Evolutionary conservation across 495 filamentous ascomycete genomes (phyloP).

Genomic region (Aspergillus ellipticus): DNA sequence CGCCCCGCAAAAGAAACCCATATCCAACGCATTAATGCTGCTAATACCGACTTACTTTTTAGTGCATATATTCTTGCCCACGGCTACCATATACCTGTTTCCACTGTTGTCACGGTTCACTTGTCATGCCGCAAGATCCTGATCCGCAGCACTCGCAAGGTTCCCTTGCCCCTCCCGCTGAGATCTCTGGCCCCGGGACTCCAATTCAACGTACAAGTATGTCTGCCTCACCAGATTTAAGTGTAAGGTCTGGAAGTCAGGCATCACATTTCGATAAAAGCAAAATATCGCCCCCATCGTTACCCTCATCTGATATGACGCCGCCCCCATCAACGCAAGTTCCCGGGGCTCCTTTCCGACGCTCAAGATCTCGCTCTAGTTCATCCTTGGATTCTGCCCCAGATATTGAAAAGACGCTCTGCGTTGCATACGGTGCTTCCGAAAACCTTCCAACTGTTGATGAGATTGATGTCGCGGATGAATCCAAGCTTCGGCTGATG

Average conservation of each 20-base stretch:
- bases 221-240: slow-evolving; percentile 42
- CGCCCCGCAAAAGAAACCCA: slow-evolving; percentile 16
- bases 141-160: slow-evolving; percentile 28
- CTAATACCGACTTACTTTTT: slow-evolving; percentile 6
- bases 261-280: slow-evolving; percentile 31
- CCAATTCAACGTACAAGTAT: slow-evolving; percentile 33
- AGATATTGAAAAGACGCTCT: slow-evolving; percentile 53
- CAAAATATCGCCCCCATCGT: slow-evolving; percentile 35
- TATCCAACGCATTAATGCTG: slow-evolving; percentile 10
- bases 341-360: slow-evolving; percentile 38
- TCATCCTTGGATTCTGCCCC: slow-evolving; percentile 54
- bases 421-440: slow-evolving; percentile 45
- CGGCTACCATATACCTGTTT: slow-evolving; percentile 13
- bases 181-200: slow-evolving; percentile 37
- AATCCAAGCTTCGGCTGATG: slow-evolving; percentile 59
- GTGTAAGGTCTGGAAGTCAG: slow-evolving; percentile 24
- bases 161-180: slow-evolving; percentile 39
- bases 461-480: slow-evolving; percentile 59
- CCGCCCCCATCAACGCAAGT: slow-evolving; percentile 74
- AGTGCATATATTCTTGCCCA: slow-evolving; percentile 26
- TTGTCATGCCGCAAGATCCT: slow-evolving; percentile 37
- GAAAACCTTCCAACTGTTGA: slow-evolving; percentile 57
- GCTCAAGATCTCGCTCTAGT: slow-evolving; percentile 39
- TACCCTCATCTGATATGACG: slow-evolving; percentile 55
- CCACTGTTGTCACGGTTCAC: slow-evolving; percentile 5